A percentile compares a stretch with the other conserved stretches of the same genome.
Conservation (phyloP, 768 basidiomycete species). For the Tubosaeta sp. region DNA sequence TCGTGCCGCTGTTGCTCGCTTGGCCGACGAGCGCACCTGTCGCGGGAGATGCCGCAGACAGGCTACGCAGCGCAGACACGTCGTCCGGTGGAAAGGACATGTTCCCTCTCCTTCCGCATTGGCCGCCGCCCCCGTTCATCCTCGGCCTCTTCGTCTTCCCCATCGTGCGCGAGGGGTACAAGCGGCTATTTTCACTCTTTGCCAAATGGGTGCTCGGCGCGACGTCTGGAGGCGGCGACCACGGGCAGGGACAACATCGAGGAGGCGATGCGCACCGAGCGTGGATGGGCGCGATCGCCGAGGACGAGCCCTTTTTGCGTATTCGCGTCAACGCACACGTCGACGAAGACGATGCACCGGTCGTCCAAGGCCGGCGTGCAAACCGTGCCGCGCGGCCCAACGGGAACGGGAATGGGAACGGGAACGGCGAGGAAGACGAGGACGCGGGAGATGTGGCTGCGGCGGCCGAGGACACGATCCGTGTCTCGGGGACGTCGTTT, state of each 20-base stretch:
- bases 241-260: slow-evolving; percentile 8
- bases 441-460: slow-evolving; percentile 35
- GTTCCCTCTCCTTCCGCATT: slow-evolving; percentile 33
- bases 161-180: slow-evolving; percentile 42
- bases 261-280: slow-evolving; percentile 20
- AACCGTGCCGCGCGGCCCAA: slow-evolving; percentile 14
- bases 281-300: slow-evolving; percentile 20
- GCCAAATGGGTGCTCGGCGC: slow-evolving; percentile 44
- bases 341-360: slow-evolving; percentile 23
- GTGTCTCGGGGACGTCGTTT: slow-evolving; percentile 53
- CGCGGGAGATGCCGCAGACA: not conserved
- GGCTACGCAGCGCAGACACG: not conserved
- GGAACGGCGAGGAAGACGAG: slow-evolving; percentile 10
- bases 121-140: slow-evolving; percentile 60
- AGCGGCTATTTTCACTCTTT: slow-evolving; percentile 35
- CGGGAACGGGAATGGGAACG: slow-evolving; percentile 2
- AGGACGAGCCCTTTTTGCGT: slow-evolving; percentile 29
- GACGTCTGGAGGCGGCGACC: slow-evolving; percentile 11
- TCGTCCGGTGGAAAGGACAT: slow-evolving; percentile 6
- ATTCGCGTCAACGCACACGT: slow-evolving; percentile 32
- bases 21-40: slow-evolving; percentile 31
- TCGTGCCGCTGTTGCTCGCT: slow-evolving; percentile 22
- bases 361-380: slow-evolving; percentile 7
- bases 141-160: slow-evolving; percentile 54
- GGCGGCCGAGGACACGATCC: slow-evolving; percentile 56